Evolutionary conservation across 2,329 filamentous ascomycete genomes (phyloP).

Genomic region (Xylariaceae sp.): DNA sequence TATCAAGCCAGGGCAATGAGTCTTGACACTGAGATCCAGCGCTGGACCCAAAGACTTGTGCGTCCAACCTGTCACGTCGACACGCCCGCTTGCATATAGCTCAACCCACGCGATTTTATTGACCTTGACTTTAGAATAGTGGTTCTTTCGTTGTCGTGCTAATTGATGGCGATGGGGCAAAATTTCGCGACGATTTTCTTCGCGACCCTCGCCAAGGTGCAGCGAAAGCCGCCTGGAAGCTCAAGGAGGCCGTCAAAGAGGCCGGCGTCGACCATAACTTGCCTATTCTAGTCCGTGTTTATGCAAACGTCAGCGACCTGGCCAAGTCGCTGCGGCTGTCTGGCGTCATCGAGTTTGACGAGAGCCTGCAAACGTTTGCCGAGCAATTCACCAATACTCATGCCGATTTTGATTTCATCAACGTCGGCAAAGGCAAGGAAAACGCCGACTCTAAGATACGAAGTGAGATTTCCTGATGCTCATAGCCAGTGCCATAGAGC

Average conservation of each 20-base stretch:
- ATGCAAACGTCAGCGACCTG: constrained; percentile 34
- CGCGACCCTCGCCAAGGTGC: constrained; percentile 28
- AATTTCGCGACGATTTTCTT: constrained; percentile 32
- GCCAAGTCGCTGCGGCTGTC: constrained; percentile 32
- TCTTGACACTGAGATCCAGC: constrained; percentile 23
- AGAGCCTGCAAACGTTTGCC: constrained; percentile 32
- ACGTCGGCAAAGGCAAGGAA: constrained; percentile 34
- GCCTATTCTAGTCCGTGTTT: constrained; percentile 32
- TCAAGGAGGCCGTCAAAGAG: constrained; percentile 32
- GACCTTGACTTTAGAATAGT: constrained; percentile 24
- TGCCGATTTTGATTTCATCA: constrained; percentile 34
- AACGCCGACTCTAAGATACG: constrained; percentile 33
- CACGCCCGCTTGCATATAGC: not conserved
- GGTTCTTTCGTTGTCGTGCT: constrained; percentile 33
- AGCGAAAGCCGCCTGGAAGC: constrained; percentile 29
- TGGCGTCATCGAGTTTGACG: constrained; percentile 30
- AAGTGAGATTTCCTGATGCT: constrained; percentile 21
- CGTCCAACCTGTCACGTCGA: constrained; percentile 11
- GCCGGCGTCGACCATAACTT: constrained; percentile 26
- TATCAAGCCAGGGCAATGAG: constrained; percentile 25
- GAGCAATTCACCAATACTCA: constrained; percentile 34
- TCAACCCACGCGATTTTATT: constrained; percentile 7
- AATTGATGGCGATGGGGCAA: constrained; percentile 34
- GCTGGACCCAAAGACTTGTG: constrained; percentile 25
- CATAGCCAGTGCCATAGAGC: not conserved